Evolutionary conservation across 192 early-diverging fungal species (phyloP).

Genomic region (Chytriomyces sp.): DNA sequence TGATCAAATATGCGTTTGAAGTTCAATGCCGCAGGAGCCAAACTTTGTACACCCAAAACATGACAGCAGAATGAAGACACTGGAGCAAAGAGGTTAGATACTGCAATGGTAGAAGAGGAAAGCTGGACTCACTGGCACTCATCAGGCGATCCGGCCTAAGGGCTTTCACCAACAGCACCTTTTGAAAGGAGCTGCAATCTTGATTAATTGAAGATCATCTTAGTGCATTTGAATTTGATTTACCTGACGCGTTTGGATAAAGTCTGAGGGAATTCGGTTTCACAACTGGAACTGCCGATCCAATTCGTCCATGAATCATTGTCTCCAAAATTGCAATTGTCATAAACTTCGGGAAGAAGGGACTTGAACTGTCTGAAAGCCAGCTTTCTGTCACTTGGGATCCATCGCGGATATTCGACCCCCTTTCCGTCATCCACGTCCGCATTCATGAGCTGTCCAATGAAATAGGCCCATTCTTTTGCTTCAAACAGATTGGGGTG

Average conservation of each 20-base stretch:
- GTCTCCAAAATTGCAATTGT: conserved; percentile 44
- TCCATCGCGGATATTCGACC: conserved; percentile 51
- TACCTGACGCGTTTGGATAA: conserved; percentile 45
- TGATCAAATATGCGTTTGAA: conserved; percentile 41
- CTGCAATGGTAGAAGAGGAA: neutral
- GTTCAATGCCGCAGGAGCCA: conserved; percentile 54
- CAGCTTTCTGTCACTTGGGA: conserved; percentile 45
- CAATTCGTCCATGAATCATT: conserved; percentile 50
- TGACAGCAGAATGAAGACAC: conserved; percentile 49
- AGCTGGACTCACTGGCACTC: conserved; percentile 51
- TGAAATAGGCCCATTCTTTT: conserved; percentile 60
- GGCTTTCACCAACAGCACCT: conserved; percentile 55
- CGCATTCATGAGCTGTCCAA: conserved; percentile 45
- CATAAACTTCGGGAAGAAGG: conserved; percentile 33
- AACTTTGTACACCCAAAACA: conserved; percentile 41
- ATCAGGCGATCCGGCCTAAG: conserved; percentile 60
- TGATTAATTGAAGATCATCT: neutral
- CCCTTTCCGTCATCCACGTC: conserved; percentile 40
- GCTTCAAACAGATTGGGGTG: conserved; percentile 49
- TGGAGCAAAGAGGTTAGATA: conserved; percentile 20
- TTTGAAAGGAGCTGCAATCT: conserved; percentile 55
- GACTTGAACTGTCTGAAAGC: conserved; percentile 34
- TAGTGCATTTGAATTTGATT: neutral
- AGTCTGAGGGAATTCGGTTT: conserved; percentile 37
- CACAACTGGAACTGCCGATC: conserved; percentile 47